These are phyloP conservation scores for Tolypocladium cylindrosporum DNA, from an alignment of 2,329 filamentous ascomycete species.

Conservation along the genomic window DNA sequence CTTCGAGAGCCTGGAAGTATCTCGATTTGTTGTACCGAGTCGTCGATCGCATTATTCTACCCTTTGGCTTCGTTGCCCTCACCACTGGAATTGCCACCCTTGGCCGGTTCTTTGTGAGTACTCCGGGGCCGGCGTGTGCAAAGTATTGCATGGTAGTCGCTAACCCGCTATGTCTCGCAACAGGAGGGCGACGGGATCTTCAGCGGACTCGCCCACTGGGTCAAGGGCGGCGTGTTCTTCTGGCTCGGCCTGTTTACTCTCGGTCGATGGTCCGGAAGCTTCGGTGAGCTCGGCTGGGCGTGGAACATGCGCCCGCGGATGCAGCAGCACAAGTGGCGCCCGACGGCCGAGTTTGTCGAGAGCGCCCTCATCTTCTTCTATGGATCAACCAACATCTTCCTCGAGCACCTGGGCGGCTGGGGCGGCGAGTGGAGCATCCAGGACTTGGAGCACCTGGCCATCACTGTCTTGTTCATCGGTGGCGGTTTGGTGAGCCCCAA, in stretches of 20 bases:
- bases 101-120: constrained; percentile 72
- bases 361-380: constrained; percentile 86
- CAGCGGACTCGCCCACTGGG: constrained; percentile 82
- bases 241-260: constrained; percentile 83
- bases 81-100: constrained; percentile 66
- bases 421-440: constrained; percentile 63
- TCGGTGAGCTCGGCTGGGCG: constrained; percentile 85
- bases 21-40: constrained; percentile 53
- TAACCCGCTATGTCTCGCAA: neutral
- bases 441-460: constrained; percentile 86
- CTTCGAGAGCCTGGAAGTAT: constrained; percentile 44
- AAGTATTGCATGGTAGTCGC: neutral
- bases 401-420: constrained; percentile 74
- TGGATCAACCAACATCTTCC: constrained; percentile 79
- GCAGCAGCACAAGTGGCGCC: constrained; percentile 52
- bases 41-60: constrained; percentile 67
- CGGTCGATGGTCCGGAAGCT: constrained; percentile 83
- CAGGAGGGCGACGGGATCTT: constrained; percentile 63
- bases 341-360: constrained; percentile 81
- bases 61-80: constrained; percentile 66
- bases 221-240: constrained; percentile 93
- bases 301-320: constrained; percentile 74
- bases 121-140: neutral
- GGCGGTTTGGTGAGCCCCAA: constrained; percentile 64
- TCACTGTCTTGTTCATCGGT: constrained; percentile 88